Percentiles rank a stretch among this genome's conserved stretches.
These are phyloP conservation scores for Colletotrichum sojae DNA, from an alignment of 2,329 filamentous ascomycete genomes.

Conservation along the genomic window DNA sequence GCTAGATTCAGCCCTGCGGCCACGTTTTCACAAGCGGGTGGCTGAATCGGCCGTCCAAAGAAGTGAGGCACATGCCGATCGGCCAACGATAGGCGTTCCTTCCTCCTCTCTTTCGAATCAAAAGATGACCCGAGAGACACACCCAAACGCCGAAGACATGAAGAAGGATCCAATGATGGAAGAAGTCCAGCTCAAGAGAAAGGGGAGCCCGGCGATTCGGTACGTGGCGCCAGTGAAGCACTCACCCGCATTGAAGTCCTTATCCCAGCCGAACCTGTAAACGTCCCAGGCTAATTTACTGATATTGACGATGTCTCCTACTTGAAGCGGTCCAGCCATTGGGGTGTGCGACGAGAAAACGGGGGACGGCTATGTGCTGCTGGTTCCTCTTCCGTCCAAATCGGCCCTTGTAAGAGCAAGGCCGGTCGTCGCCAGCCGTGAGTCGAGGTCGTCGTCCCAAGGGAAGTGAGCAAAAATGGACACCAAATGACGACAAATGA, in stretches of 20 bases:
- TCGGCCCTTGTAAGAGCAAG: slow-evolving; percentile 20
- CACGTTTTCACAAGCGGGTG: no score
- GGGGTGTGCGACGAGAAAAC: slow-evolving; percentile 2
- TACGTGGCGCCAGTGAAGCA: slow-evolving; percentile 16
- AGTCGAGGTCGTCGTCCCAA: slow-evolving; percentile 3
- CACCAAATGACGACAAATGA: slow-evolving; percentile 21
- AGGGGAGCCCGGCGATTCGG: neutral
- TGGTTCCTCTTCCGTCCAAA: slow-evolving; percentile 11
- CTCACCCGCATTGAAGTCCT: slow-evolving; percentile 52
- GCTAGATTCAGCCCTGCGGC: no score
- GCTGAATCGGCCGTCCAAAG: neutral
- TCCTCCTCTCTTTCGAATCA: neutral
- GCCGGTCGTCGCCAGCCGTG: slow-evolving; percentile 12
- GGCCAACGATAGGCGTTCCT: neutral
- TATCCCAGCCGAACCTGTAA: slow-evolving; percentile 50
- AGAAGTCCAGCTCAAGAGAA: no score
- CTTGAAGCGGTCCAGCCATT: slow-evolving; percentile 43
- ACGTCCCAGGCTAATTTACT: slow-evolving; percentile 51
- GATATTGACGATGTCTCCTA: slow-evolving; percentile 51
- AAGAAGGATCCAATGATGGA: neutral
- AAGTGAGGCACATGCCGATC: slow-evolving; percentile 5
- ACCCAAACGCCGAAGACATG: neutral
- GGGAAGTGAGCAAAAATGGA: slow-evolving; percentile 8
- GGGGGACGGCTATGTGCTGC: neutral
- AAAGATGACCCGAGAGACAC: neutral